Evolutionary conservation across 805 yeast genomes (phyloP).

Genomic region (Metschnikowia anglica): DNA sequence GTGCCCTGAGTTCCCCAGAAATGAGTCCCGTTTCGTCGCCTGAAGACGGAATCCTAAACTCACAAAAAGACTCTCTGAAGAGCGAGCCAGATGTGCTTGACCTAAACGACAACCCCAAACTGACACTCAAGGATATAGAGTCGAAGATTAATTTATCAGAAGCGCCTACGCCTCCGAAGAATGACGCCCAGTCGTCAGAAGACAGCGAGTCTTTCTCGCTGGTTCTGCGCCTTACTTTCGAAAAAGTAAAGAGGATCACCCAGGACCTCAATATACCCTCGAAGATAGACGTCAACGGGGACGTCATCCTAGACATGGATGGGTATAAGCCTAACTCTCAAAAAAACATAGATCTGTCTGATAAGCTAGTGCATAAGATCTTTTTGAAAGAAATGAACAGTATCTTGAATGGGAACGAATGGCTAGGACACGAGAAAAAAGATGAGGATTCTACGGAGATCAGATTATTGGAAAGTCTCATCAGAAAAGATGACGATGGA

Average conservation of each 20-base stretch:
- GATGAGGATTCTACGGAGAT: slow-evolving; percentile 24
- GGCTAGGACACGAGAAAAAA: slow-evolving; percentile 14
- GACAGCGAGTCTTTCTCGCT: slow-evolving; percentile 14
- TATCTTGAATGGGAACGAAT: slow-evolving; percentile 19
- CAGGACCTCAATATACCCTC: slow-evolving; percentile 81
- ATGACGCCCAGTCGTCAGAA: no score
- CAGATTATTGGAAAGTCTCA: slow-evolving; percentile 37
- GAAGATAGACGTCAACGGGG: slow-evolving; percentile 85
- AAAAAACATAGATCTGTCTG: slow-evolving; percentile 72
- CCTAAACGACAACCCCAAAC: slow-evolving; percentile 26
- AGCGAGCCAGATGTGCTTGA: slow-evolving; percentile 38
- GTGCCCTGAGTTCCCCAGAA: slow-evolving; percentile 64
- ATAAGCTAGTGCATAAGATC: slow-evolving; percentile 68
- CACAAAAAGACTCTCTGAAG: neutral
- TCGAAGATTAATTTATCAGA: slow-evolving; percentile 25
- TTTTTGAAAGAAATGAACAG: slow-evolving; percentile 66
- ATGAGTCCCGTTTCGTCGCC: slow-evolving; percentile 29
- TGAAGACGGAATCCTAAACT: neutral
- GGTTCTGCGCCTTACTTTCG: slow-evolving; percentile 40
- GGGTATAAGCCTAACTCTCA: slow-evolving; percentile 86
- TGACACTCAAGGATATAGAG: slow-evolving; percentile 27
- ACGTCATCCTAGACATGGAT: slow-evolving; percentile 86
- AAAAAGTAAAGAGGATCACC: slow-evolving; percentile 62
- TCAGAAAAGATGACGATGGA: slow-evolving; percentile 61
- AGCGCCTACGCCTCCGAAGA: slow-evolving; percentile 7